These are phyloP conservation scores for Cordyceps sp. DNA, from an alignment of 2,329 filamentous ascomycete species.

Conservation along the genomic window DNA sequence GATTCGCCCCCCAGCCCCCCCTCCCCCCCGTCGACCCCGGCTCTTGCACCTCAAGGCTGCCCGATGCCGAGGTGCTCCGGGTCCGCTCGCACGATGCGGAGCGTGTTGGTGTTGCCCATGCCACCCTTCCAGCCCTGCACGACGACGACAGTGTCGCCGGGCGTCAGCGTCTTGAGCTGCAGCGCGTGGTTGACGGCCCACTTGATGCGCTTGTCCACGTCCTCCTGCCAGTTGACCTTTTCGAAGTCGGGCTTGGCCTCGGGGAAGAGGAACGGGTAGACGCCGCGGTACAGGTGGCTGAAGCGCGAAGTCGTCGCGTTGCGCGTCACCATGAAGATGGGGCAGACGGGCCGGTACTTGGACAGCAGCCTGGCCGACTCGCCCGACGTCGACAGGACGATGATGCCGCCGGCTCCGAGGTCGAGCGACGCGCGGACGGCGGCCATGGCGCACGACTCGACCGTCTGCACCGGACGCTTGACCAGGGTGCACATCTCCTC, in stretches of 20 bases:
- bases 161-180: constrained; percentile 57
- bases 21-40: not conserved
- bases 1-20: not conserved
- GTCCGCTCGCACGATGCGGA: constrained; percentile 46
- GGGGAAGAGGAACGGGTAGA: constrained; percentile 92
- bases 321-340: constrained; percentile 97
- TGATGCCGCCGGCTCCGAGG: constrained; percentile 88
- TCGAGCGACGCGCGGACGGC: constrained; percentile 91
- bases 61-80: constrained; percentile 41
- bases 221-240: constrained; percentile 92
- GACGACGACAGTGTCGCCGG: constrained; percentile 62
- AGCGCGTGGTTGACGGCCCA: constrained; percentile 86
- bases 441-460: constrained; percentile 93
- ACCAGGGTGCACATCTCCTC: constrained; percentile 82
- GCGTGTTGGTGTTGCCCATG: constrained; percentile 81
- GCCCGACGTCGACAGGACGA: constrained; percentile 90
- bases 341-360: constrained; percentile 97
- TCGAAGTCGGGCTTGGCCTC: constrained; percentile 90
- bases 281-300: constrained; percentile 88
- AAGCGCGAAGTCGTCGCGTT: constrained; percentile 73
- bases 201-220: constrained; percentile 93
- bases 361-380: constrained; percentile 87
- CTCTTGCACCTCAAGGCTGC: constrained; percentile 10
- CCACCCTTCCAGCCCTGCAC: constrained; percentile 86
- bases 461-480: constrained; percentile 68